Evolutionary conservation across 2,329 filamentous ascomycete species (phyloP).

Genomic region (Coleophoma crateriformis): DNA sequence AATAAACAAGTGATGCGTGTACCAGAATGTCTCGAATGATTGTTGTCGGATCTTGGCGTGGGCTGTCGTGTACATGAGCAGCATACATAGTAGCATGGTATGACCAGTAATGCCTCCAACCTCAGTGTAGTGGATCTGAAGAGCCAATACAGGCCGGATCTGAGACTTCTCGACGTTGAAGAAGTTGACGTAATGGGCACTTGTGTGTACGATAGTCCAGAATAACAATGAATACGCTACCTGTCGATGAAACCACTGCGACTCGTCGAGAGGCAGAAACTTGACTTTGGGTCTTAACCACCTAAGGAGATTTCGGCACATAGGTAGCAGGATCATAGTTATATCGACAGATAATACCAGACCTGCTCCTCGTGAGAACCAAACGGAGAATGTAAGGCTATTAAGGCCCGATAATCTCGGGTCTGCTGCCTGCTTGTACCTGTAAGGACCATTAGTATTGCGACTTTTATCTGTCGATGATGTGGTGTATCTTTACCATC

Average conservation of each 20-base stretch:
- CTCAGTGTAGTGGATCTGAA: constrained; percentile 88
- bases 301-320: constrained; percentile 87
- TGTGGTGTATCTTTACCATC: constrained; percentile 59
- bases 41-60: constrained; percentile 93
- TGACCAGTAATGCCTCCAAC: constrained; percentile 92
- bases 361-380: constrained; percentile 92
- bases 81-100: constrained; percentile 98
- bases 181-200: constrained; percentile 94
- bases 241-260: constrained; percentile 94
- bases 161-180: constrained; percentile 88
- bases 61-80: constrained; percentile 95
- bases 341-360: constrained; percentile 79
- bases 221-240: constrained; percentile 84
- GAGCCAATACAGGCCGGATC: constrained; percentile 70
- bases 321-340: constrained; percentile 84
- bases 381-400: constrained; percentile 79
- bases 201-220: constrained; percentile 73
- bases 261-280: constrained; percentile 92
- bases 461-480: background rate
- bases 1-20: constrained; percentile 97
- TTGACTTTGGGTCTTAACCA: constrained; percentile 79
- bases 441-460: constrained; percentile 33
- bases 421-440: constrained; percentile 74
- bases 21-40: constrained; percentile 98
- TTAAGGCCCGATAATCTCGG: constrained; percentile 71